phyloP scores from a whole-genome alignment of 306 rosid species.

The Canavalia ensiformis region DNA sequence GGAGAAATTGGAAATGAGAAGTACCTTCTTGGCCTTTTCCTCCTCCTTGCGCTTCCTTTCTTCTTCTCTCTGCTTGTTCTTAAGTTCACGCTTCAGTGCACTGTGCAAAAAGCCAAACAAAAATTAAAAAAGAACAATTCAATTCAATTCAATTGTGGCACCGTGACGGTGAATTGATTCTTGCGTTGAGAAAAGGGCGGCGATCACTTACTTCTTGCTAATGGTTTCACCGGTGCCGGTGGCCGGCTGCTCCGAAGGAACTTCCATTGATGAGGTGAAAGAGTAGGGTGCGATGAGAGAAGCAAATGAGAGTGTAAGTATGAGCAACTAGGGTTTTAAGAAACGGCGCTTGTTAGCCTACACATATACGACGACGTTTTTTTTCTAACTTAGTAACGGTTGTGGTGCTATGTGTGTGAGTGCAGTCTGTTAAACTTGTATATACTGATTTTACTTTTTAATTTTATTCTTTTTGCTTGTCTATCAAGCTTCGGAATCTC shows the following conservation, averaged over 20 bases:
- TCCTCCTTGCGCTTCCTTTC: constrained; percentile 79
- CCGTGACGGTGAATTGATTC: constrained; percentile 2
- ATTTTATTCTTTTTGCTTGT: not conserved
- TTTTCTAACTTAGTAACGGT: no score
- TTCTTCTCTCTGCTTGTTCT: constrained; percentile 79
- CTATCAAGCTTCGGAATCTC: not conserved
- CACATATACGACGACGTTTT: no score
- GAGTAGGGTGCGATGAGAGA: not conserved
- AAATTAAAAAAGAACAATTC: not conserved
- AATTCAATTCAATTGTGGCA: not conserved
- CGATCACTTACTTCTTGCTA: constrained; percentile 55
- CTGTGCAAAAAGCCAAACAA: constrained; percentile 49
- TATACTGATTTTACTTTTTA: no score
- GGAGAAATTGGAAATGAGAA: not conserved
- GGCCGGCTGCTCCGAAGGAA: constrained; percentile 26
- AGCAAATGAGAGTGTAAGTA: not conserved
- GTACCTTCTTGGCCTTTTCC: constrained; percentile 78
- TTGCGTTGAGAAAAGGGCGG: not conserved
- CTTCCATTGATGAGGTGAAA: constrained; percentile 16
- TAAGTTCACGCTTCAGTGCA: constrained; percentile 78
- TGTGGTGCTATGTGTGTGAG: no score
- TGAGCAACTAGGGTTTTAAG: no score
- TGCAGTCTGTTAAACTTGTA: no score
- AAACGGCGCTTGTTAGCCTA: not conserved
- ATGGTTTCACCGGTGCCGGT: constrained; percentile 30